Evolutionary conservation across 73 alveolate genomes (phyloP).

Genomic region (Symbiodinium natans): DNA sequence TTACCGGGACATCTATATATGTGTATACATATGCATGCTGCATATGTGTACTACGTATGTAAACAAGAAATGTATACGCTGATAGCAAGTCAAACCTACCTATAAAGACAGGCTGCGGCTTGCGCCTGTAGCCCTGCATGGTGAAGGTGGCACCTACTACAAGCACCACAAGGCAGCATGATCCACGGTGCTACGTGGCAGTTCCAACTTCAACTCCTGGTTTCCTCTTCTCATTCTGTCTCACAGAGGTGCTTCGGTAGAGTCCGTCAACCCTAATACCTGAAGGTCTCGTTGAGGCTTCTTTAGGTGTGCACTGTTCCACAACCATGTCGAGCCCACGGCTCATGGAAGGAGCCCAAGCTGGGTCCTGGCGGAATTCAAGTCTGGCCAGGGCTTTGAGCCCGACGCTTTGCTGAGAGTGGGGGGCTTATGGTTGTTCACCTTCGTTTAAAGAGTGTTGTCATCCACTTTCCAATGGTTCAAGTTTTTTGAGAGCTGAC

Average conservation of each 20-base stretch:
- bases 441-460: not conserved
- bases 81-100: no score
- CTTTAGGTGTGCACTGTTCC: no score
- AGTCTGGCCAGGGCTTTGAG: slow-evolving; percentile 77
- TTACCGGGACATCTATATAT: not conserved
- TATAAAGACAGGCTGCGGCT: no score
- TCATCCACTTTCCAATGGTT: not conserved
- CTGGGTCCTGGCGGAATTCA: slow-evolving; percentile 86
- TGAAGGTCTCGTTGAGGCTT: not conserved
- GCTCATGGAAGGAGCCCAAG: slow-evolving; percentile 53
- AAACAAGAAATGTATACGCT: no score
- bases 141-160: slow-evolving; percentile 89
- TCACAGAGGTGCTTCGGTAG: not conserved
- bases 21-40: not conserved
- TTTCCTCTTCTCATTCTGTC: not conserved
- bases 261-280: not conserved
- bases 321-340: no score
- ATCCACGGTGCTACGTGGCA: not conserved
- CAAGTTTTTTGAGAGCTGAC: slow-evolving; percentile 20
- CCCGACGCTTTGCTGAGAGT: not conserved
- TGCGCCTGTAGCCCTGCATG: no score
- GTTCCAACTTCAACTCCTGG: not conserved
- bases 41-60: no score
- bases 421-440: not conserved
- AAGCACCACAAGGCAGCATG: slow-evolving; percentile 68